phyloP scores from a whole-genome alignment of 129 eudicot species.

The sunflower (Helianthus annuus) region HanXRQr2.0-SUNRISE NC_035433.2:125867213-125867712 shows the following conservation, averaged over 20 bases:
- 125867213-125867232: conserved; percentile 54
- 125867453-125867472: conserved; percentile 72
- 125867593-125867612: conserved; percentile 72
- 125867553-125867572: conserved; percentile 58
- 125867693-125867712: no score
- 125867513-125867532: conserved; percentile 74
- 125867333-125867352: conserved; percentile 47
- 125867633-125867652: neutral
- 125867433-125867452: conserved; percentile 68
- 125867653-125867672: no score
- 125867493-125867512: conserved; percentile 80
- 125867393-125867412: conserved; percentile 60
- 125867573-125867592: conserved; percentile 61
- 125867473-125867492: conserved; percentile 69
- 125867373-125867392: conserved; percentile 56
- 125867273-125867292: conserved; percentile 63
- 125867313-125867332: conserved; percentile 60
- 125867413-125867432: conserved; percentile 63
- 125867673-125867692: no score
- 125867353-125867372: conserved; percentile 53
- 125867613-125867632: conserved; percentile 30
- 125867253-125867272: conserved; percentile 51
- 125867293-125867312: conserved; percentile 53
- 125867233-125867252: conserved; percentile 54
- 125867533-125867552: conserved; percentile 83